A percentile compares a stretch with the other conserved stretches of the same genome.
Evolutionary conservation across 345 rosid species (phyloP).

Genomic region (Trapa incisa): DNA sequence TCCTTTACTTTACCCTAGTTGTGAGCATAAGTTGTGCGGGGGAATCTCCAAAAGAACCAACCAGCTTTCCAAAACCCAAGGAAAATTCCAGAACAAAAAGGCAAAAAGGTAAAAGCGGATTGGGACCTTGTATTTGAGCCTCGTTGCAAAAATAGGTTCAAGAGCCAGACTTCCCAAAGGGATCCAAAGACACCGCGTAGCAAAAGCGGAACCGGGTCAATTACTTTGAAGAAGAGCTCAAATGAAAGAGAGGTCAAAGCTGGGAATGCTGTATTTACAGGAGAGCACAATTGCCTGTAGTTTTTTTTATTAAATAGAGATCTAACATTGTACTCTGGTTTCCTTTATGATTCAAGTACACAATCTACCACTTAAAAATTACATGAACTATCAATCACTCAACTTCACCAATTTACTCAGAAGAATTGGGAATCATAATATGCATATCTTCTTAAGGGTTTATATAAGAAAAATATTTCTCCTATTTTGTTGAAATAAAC

Average conservation of each 20-base stretch:
- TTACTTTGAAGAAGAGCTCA: conserved; percentile 8
- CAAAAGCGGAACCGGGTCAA: conserved; percentile 12
- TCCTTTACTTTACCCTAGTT: background rate
- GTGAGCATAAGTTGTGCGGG: background rate
- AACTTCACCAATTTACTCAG: no score
- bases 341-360: no score
- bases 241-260: conserved; percentile 25
- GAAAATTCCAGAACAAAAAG: conserved; percentile 3
- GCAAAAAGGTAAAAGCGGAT: background rate
- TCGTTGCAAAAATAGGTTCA: background rate
- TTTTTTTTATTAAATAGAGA: no score
- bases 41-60: background rate
- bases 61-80: conserved; percentile 1
- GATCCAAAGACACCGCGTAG: conserved; percentile 11
- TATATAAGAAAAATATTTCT: no score
- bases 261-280: conserved; percentile 11
- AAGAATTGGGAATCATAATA: no score
- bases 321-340: no score
- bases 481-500: no score
- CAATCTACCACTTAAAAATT: no score
- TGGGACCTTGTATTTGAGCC: background rate
- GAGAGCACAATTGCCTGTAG: no score
- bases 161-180: conserved; percentile 19
- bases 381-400: no score
- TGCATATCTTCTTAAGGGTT: no score